Percentiles rank a stretch among this genome's conserved stretches.
Evolutionary conservation across 208 protist species (phyloP).

Genomic region (Trichomonas tenax): DNA sequence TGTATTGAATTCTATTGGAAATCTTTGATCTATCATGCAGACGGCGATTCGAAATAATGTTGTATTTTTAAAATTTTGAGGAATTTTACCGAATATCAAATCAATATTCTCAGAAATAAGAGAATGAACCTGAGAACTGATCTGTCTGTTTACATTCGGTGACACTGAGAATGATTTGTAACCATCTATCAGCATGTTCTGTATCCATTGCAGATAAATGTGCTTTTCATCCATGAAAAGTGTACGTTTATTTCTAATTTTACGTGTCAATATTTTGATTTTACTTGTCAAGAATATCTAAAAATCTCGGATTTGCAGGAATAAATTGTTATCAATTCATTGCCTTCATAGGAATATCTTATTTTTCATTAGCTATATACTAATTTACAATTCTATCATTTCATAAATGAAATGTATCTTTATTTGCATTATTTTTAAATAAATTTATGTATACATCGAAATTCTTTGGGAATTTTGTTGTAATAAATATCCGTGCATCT

Average conservation of each 20-base stretch:
- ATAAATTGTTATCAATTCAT: too few species aligned
- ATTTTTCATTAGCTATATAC: too few species aligned
- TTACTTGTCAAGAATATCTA: too few species aligned
- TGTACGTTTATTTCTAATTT: not conserved
- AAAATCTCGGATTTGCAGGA: too few species aligned
- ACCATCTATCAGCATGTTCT: not conserved
- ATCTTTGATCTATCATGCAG: not conserved
- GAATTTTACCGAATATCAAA: not conserved
- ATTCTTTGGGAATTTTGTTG: too few species aligned
- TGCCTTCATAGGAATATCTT: too few species aligned
- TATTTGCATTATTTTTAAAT: too few species aligned
- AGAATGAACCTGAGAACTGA: not conserved
- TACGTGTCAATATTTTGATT: too few species aligned
- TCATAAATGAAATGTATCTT: too few species aligned
- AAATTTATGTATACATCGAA: too few species aligned
- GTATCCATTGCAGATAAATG: not conserved
- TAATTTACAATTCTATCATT: too few species aligned
- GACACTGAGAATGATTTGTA: not conserved
- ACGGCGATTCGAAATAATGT: not conserved
- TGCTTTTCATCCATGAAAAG: not conserved
- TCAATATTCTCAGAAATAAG: not conserved
- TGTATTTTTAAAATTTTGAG: not conserved
- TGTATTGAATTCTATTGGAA: not conserved
- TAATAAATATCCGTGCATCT: too few species aligned
- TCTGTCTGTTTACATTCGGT: not conserved